Percentiles rank a stretch among this genome's conserved stretches.
These are phyloP conservation scores for Canna indica DNA, from an alignment of 176 grass and related monocot species.

Conservation along the genomic window DNA sequence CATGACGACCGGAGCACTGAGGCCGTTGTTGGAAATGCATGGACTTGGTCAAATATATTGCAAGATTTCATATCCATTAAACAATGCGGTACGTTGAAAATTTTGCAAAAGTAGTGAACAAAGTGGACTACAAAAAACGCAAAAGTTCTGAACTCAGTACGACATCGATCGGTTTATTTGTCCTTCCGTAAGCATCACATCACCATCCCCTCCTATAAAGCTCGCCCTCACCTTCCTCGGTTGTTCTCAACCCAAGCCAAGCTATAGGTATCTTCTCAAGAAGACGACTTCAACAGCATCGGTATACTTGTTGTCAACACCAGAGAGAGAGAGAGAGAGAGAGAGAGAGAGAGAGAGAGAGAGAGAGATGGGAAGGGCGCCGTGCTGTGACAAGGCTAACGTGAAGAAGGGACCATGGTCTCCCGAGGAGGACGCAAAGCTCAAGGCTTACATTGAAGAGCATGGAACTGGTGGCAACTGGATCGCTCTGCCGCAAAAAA, in stretches of 20 bases:
- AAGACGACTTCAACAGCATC: not conserved
- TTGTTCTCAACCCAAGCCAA: slow-evolving; percentile 30
- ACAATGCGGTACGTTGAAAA: not conserved
- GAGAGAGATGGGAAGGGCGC: slow-evolving; percentile 64
- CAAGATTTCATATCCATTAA: slow-evolving; percentile 1
- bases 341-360: not conserved
- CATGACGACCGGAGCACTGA: too few relatives aligned
- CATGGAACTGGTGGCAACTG: slow-evolving; percentile 85
- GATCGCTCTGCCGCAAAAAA: slow-evolving; percentile 97
- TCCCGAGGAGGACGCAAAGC: slow-evolving; percentile 84
- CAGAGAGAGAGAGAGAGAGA: not conserved
- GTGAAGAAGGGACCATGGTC: slow-evolving; percentile 98
- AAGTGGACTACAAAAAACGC: not conserved
- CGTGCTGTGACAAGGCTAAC: slow-evolving; percentile 96
- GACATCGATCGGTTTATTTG: not conserved
- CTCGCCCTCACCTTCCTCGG: slow-evolving; percentile 29
- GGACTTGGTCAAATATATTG: not conserved
- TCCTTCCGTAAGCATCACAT: slow-evolving; percentile 4
- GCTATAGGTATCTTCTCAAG: not conserved
- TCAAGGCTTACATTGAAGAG: slow-evolving; percentile 85
- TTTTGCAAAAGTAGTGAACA: not conserved
- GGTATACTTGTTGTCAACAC: not conserved
- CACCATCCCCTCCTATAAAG: slow-evolving; percentile 63
- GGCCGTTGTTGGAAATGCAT: not conserved
- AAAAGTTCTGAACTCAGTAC: not conserved